Conservation (phyloP, 2,329 filamentous ascomycete species). For the Didymella sp. region DNA sequence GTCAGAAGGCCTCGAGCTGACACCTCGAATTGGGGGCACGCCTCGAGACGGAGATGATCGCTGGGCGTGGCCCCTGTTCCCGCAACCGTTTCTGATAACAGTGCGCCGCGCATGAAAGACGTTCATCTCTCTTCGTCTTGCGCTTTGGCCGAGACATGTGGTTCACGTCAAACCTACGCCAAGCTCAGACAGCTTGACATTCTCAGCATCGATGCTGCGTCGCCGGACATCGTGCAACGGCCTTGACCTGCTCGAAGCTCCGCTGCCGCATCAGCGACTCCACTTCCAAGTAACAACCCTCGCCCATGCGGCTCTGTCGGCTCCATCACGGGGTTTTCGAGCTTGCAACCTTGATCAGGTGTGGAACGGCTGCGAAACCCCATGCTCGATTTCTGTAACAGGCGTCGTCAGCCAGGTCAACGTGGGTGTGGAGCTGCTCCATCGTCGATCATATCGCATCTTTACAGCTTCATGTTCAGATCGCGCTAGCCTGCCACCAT, state of each 20-base stretch:
- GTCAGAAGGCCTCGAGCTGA: background rate
- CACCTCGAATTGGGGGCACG: background rate
- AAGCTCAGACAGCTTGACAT: conserved; percentile 2
- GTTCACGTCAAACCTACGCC: conserved; percentile 10
- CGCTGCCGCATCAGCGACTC: conserved; percentile 2
- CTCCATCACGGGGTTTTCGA: background rate
- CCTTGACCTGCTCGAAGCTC: background rate
- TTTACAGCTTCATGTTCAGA: conserved; percentile 9
- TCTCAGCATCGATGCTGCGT: conserved; percentile 2
- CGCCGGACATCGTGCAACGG: background rate
- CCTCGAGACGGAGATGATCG: conserved; percentile 7
- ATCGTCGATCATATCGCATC: conserved; percentile 13
- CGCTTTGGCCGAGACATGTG: conserved; percentile 10
- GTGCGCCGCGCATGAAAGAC: conserved; percentile 8
- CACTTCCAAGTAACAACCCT: conserved; percentile 13
- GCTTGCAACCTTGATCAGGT: conserved; percentile 3
- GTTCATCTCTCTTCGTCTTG: conserved; percentile 5
- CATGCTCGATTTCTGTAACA: conserved; percentile 10
- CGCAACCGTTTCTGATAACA: conserved; percentile 9
- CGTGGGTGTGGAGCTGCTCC: conserved; percentile 12
- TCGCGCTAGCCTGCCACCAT: background rate
- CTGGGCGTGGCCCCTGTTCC: conserved; percentile 12
- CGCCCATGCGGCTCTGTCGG: conserved; percentile 9
- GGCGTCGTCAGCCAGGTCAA: conserved; percentile 17
- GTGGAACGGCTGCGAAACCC: conserved; percentile 12